phyloP scores from a whole-genome alignment of 306 rosid genomes.

The Dryas drummondii region DNA sequence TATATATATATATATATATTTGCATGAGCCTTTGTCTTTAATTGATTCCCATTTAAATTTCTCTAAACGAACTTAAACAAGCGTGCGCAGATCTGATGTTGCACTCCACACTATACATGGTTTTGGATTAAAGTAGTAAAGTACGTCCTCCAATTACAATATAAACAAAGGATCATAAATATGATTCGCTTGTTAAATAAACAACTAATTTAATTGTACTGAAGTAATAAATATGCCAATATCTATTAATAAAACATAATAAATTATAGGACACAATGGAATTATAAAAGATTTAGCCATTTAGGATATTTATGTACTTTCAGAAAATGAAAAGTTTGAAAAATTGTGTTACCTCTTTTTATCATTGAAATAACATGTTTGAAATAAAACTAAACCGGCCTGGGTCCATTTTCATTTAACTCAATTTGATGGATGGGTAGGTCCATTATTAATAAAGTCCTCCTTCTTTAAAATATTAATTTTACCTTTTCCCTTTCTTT shows the following conservation, averaged over 20 bases:
- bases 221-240: too few relatives aligned
- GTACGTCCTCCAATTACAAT: background rate
- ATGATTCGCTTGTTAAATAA: too few relatives aligned
- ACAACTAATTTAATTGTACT: too few relatives aligned
- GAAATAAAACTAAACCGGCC: background rate
- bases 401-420: background rate
- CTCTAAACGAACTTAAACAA: background rate
- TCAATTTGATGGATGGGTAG: background rate
- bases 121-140: background rate
- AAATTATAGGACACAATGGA: too few relatives aligned
- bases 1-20: background rate
- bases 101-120: background rate
- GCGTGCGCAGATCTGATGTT: background rate
- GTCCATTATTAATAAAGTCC: background rate
- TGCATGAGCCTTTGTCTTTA: constrained; percentile 16
- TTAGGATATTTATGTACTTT: too few relatives aligned
- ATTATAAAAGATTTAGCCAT: too few relatives aligned
- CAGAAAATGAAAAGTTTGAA: too few relatives aligned
- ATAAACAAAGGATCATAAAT: too few relatives aligned
- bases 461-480: background rate
- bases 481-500: background rate
- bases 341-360: too few relatives aligned
- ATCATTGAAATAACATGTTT: background rate
- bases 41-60: background rate
- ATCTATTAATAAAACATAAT: too few relatives aligned